Base-by-base conservation (phyloP, 1,139 yeast genomes). In the Saccharomycopsis phalli region DNA sequence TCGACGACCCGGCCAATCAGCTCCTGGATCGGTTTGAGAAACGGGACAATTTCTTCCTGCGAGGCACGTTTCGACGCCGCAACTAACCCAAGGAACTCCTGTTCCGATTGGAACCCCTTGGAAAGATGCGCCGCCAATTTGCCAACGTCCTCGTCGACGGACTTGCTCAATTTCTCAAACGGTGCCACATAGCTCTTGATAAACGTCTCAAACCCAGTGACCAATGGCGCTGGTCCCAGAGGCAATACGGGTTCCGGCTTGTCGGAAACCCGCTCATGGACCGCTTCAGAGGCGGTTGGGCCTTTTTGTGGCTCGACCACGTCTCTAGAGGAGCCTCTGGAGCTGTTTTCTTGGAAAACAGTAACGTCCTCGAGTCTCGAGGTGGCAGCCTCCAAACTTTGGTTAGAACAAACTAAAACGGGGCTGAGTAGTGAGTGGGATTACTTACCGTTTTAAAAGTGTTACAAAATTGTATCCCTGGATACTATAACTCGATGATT, bases 311-410 rank as follows among this genome's bases (percentile, higher is more conserved):
- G 22, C 5, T 49, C 45, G 19, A 50, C 46, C 8, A 54, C 50
- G 7, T 53, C 47, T 8, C 53, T 52, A 41, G 52, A 53, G 25
- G 59, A 55, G 10, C 26, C 17, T 8, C 53, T 51, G 40, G 52
- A 52, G 27, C 59, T 55, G 37, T 72, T 79, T 49, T 80, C 83
- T 57, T 83, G 95, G 57, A 73, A 79, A 44, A 82, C 72, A 19
- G 94, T 82, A 43, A 87, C 76, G 59, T 87, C 95, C 55, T 87
- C 96, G 53, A 87, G 74, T 40, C 96, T 74, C 11, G 95, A 81
- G 11, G 96, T 86, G 31, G 96, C 96, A 14, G 94, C 91, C 60
- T 87, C 96, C 53, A 87, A 71, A 50, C 95, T 65, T 47, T n/a
- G 26, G 42, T 16, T 7, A 25, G 18, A 16, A 28, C 3, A 18